Conservation (phyloP, 192 early-diverging fungal species). For the Coemansia sp. region DNA sequence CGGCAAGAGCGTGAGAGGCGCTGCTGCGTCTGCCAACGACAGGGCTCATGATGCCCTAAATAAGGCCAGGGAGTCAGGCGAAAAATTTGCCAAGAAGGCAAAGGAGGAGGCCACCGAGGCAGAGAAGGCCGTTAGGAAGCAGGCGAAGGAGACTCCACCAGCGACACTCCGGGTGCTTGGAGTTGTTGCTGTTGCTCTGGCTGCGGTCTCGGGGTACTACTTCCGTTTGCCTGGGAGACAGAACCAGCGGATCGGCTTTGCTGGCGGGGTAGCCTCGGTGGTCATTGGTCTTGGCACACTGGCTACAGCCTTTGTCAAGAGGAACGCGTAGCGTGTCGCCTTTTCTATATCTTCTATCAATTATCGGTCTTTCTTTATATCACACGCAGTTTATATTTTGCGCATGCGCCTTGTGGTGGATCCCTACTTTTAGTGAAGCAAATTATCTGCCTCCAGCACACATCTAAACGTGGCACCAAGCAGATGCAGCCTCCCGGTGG, state of each 20-base stretch:
- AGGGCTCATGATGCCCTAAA: slow-evolving; percentile 40
- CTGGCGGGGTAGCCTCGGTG: slow-evolving; percentile 49
- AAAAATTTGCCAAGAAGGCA: slow-evolving; percentile 42
- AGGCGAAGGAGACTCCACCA: slow-evolving; percentile 36
- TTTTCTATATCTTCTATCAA: background rate
- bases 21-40: slow-evolving; percentile 33
- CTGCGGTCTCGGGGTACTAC: slow-evolving; percentile 45
- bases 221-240: slow-evolving; percentile 52
- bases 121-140: slow-evolving; percentile 41
- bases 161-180: slow-evolving; percentile 31
- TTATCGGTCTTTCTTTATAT: background rate
- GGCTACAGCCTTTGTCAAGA: slow-evolving; percentile 42
- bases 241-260: slow-evolving; percentile 52
- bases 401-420: background rate
- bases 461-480: background rate
- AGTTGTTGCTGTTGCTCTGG: slow-evolving; percentile 44
- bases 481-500: background rate
- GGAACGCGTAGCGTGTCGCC: slow-evolving; percentile 16
- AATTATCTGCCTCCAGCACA: background rate
- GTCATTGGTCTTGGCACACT: slow-evolving; percentile 49
- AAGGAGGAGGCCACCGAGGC: slow-evolving; percentile 46
- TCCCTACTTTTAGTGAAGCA: background rate
- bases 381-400: background rate
- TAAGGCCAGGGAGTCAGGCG: slow-evolving; percentile 41
- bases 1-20: slow-evolving; percentile 48